These are phyloP conservation scores for Globisporangium camurandrum DNA, from an alignment of 352 stramenopile species.

Conservation along the genomic window DNA sequence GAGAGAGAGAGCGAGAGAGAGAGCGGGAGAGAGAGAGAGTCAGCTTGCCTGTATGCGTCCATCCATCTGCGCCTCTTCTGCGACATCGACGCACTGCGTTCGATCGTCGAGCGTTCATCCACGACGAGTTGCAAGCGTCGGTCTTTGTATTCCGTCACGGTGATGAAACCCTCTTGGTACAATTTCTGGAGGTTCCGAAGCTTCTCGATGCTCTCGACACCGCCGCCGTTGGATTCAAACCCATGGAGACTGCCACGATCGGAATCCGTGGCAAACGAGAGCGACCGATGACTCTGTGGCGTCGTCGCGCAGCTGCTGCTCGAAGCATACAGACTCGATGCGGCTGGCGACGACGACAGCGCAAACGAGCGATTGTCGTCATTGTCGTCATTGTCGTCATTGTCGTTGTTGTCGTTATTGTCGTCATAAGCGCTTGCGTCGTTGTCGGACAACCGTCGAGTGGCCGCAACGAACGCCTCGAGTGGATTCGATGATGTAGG, in stretches of 20 bases:
- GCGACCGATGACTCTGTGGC: conserved; percentile 6
- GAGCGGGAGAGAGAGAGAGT: too few relatives aligned
- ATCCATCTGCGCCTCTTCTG: not conserved
- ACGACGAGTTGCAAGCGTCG: conserved; percentile 54
- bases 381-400: conserved; percentile 14
- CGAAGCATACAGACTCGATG: not conserved
- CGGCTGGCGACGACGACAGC: not conserved
- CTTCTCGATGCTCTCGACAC: conserved; percentile 38
- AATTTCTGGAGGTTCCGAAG: conserved; percentile 63
- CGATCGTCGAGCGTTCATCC: conserved; percentile 42
- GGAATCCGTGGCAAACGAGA: conserved; percentile 10
- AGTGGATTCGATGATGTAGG: not conserved
- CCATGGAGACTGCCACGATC: too few relatives aligned
- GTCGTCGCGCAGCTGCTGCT: conserved; percentile 12
- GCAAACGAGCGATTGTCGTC: conserved; percentile 3
- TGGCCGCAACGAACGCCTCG: not conserved
- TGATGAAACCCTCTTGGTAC: conserved; percentile 77
- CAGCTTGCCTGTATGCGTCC: conserved; percentile 4
- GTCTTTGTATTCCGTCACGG: conserved; percentile 72
- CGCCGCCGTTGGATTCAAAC: not conserved
- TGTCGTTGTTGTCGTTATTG: conserved; percentile 1
- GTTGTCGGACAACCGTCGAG: not conserved
- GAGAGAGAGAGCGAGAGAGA: too few relatives aligned
- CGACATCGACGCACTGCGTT: conserved; percentile 37
- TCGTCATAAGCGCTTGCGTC: not conserved